These are phyloP conservation scores for Penicillium coffeae DNA, from an alignment of 495 filamentous ascomycete species.

Conservation along the genomic window DNA sequence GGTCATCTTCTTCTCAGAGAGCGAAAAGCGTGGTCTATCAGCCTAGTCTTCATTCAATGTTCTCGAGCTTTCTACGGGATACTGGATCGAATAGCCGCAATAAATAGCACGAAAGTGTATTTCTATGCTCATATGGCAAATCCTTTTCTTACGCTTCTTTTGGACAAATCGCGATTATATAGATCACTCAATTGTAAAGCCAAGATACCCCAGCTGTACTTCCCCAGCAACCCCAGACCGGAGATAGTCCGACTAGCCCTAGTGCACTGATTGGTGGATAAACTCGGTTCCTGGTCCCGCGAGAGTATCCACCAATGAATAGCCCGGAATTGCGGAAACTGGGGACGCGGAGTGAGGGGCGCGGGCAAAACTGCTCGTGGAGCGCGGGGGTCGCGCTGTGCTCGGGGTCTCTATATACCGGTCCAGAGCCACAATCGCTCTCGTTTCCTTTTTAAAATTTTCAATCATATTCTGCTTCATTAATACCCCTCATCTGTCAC, in stretches of 20 bases:
- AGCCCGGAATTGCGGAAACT: neutral
- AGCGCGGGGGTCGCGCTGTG: conserved; percentile 17
- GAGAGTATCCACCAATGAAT: conserved; percentile 32
- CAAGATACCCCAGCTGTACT: neutral
- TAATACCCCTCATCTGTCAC: neutral
- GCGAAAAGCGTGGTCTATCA: conserved; percentile 84
- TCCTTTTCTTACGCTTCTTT: too few species aligned
- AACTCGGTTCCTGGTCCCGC: conserved; percentile 13
- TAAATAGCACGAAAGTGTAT: too few species aligned
- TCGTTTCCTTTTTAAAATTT: conserved; percentile 3
- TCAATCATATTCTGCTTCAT: conserved; percentile 2
- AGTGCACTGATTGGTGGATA: conserved; percentile 29
- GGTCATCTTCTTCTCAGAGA: conserved; percentile 97
- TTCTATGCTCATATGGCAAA: too few species aligned
- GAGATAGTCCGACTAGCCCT: conserved; percentile 25
- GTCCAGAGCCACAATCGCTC: conserved; percentile 11
- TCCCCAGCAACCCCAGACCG: conserved; percentile 12
- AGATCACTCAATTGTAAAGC: too few species aligned
- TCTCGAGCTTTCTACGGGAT: too few species aligned
- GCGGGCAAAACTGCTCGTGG: conserved; percentile 16
- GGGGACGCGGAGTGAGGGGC: conserved; percentile 10
- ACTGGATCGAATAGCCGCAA: too few species aligned
- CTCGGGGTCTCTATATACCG: conserved; percentile 22
- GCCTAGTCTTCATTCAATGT: too few species aligned
- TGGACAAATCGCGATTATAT: too few species aligned